phyloP scores from a whole-genome alignment of 1,139 yeast species.

The Sporopachydermia cereana region DNA sequence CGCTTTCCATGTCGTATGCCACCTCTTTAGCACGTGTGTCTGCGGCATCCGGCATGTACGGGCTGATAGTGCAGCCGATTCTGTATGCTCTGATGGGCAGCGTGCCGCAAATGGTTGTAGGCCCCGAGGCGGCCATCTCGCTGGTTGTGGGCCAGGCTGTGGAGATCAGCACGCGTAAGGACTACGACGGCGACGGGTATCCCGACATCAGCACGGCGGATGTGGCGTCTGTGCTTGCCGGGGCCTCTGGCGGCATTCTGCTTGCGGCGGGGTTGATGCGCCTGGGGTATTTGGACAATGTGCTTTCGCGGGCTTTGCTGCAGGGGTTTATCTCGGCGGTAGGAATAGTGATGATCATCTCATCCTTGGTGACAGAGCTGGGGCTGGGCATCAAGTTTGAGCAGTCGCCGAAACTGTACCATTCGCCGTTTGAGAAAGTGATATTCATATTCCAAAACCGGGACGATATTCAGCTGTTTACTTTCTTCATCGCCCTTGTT shows the following conservation, averaged over 20 bases:
- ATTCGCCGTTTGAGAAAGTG: slow-evolving; percentile 67
- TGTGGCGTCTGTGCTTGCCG: slow-evolving; percentile 61
- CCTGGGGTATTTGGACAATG: slow-evolving; percentile 82
- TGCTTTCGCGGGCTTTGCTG: slow-evolving; percentile 67
- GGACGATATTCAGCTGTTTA: slow-evolving; percentile 33
- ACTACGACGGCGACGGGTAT: slow-evolving; percentile 14
- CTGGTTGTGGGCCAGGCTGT: slow-evolving; percentile 87
- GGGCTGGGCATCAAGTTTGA: slow-evolving; percentile 40
- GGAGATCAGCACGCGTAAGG: slow-evolving; percentile 30
- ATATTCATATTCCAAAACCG: slow-evolving; percentile 40
- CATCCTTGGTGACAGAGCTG: slow-evolving; percentile 60
- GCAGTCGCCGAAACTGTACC: slow-evolving; percentile 42
- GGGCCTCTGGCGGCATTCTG: slow-evolving; percentile 65
- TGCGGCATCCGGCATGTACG: slow-evolving; percentile 31
- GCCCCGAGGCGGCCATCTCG: slow-evolving; percentile 40
- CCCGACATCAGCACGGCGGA: slow-evolving; percentile 50
- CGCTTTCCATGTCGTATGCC: slow-evolving; percentile 55
- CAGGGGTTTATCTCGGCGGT: slow-evolving; percentile 90
- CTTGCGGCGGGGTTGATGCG: slow-evolving; percentile 71
- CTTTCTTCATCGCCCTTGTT: slow-evolving; percentile 39
- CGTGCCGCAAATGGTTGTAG: slow-evolving; percentile 31
- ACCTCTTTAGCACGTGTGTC: slow-evolving; percentile 38
- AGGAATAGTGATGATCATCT: slow-evolving; percentile 82
- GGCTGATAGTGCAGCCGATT: slow-evolving; percentile 33
- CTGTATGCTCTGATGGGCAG: slow-evolving; percentile 35